Percentiles rank a stretch among this genome's conserved stretches.
These are phyloP conservation scores for Saturnispora quitensis DNA, from an alignment of 805 yeast species.

Conservation along the genomic window DNA sequence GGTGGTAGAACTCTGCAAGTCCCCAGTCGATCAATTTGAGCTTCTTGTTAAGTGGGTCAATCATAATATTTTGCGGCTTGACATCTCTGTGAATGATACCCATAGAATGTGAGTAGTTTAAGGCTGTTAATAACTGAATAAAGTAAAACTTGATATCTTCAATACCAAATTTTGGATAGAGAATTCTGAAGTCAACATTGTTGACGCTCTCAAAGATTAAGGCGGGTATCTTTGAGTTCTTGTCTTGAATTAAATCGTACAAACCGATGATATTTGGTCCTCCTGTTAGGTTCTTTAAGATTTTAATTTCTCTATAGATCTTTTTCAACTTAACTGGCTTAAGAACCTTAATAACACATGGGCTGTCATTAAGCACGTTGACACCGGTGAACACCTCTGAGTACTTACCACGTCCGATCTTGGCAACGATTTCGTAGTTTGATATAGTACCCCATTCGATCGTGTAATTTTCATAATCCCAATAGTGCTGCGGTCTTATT, in stretches of 20 bases:
- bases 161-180: conserved; percentile 73
- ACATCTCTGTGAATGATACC: conserved; percentile 95
- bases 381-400: conserved; percentile 89
- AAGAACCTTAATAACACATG: conserved; percentile 81
- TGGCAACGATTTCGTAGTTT: conserved; percentile 76
- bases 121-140: conserved; percentile 70
- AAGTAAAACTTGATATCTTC: conserved; percentile 76
- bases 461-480: conserved; percentile 67
- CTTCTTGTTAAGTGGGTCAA: conserved; percentile 56
- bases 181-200: conserved; percentile 76
- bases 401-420: conserved; percentile 88
- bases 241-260: conserved; percentile 82
- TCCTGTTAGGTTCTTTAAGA: conserved; percentile 71
- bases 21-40: conserved; percentile 91
- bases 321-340: conserved; percentile 92
- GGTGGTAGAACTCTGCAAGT: conserved; percentile 85
- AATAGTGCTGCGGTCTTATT: conserved; percentile 67
- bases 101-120: conserved; percentile 85
- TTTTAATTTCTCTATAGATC: conserved; percentile 83
- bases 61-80: conserved; percentile 90
- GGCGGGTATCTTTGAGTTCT: conserved; percentile 77
- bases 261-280: conserved; percentile 76
- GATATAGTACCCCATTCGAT: conserved; percentile 80
- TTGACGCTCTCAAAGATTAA: conserved; percentile 77
- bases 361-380: conserved; percentile 47